Percentiles rank a stretch among this genome's conserved stretches.
These are phyloP conservation scores for Polyrhizophydium stewartii DNA, from an alignment of 371 early-diverging fungal species.

Conservation along the genomic window DNA sequence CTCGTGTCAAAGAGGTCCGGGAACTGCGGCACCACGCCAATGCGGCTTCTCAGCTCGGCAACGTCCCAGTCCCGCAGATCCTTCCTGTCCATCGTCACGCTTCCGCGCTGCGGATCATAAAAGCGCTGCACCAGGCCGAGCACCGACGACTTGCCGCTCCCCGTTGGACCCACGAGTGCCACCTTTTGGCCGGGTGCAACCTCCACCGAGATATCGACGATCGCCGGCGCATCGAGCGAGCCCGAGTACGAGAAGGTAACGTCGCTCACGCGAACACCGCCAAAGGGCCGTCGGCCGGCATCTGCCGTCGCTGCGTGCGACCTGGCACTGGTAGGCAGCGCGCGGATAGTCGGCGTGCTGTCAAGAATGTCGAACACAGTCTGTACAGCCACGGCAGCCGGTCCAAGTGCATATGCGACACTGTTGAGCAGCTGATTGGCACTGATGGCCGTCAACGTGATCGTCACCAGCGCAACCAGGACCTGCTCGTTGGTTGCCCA, in stretches of 20 bases:
- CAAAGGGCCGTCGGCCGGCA: neutral
- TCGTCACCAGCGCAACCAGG: neutral
- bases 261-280: no score
- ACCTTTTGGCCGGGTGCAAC: constrained; percentile 44
- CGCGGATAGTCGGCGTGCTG: neutral
- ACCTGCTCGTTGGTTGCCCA: constrained; percentile 2
- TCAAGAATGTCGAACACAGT: neutral
- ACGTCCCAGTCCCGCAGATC: constrained; percentile 22
- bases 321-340: neutral
- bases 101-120: constrained; percentile 48
- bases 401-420: neutral
- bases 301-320: neutral
- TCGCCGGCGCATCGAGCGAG: no score
- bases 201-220: neutral
- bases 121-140: constrained; percentile 86
- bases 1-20: constrained; percentile 83
- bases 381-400: neutral
- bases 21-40: constrained; percentile 87
- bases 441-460: neutral
- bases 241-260: no score
- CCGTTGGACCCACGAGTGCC: constrained; percentile 64
- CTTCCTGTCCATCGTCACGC: no score
- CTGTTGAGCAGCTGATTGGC: neutral
- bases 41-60: constrained; percentile 62
- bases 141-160: constrained; percentile 83